Percentiles rank a stretch among this genome's conserved stretches.
Evolutionary conservation across 2,329 filamentous ascomycete species (phyloP).

Genomic region (Colletotrichum coccodes): DNA sequence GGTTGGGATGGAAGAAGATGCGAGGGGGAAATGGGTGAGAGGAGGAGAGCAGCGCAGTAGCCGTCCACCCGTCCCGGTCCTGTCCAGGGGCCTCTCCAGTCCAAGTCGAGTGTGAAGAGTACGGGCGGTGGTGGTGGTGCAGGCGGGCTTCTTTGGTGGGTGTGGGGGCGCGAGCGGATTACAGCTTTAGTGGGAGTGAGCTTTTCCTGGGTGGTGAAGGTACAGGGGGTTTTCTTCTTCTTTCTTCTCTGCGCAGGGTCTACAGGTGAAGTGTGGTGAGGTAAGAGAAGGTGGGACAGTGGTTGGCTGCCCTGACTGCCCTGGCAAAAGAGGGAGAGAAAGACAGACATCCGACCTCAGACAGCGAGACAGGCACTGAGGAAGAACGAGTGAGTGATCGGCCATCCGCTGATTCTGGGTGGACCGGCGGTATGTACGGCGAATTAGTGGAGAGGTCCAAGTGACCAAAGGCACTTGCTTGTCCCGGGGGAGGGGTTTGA

Average conservation of each 20-base stretch:
- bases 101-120: conserved; percentile 36
- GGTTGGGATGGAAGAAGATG: conserved; percentile 11
- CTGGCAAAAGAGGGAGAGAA: neutral
- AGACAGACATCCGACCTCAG: no score
- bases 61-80: neutral
- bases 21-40: conserved; percentile 13
- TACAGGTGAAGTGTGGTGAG: neutral
- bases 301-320: neutral
- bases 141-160: conserved; percentile 6
- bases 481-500: neutral
- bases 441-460: conserved; percentile 62
- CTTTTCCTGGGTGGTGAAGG: conserved; percentile 1
- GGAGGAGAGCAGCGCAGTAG: neutral
- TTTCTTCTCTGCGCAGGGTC: neutral
- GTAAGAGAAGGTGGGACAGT: conserved; percentile 2
- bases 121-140: conserved; percentile 14
- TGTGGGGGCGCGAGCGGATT: neutral
- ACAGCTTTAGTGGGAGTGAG: neutral
- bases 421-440: conserved; percentile 66
- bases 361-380: neutral
- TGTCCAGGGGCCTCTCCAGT: neutral
- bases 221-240: neutral
- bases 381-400: conserved; percentile 23
- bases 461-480: conserved; percentile 25
- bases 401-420: conserved; percentile 41